These are phyloP conservation scores for Lindgomyces ingoldianus DNA, from an alignment of 495 filamentous ascomycete genomes.

Conservation along the genomic window DNA sequence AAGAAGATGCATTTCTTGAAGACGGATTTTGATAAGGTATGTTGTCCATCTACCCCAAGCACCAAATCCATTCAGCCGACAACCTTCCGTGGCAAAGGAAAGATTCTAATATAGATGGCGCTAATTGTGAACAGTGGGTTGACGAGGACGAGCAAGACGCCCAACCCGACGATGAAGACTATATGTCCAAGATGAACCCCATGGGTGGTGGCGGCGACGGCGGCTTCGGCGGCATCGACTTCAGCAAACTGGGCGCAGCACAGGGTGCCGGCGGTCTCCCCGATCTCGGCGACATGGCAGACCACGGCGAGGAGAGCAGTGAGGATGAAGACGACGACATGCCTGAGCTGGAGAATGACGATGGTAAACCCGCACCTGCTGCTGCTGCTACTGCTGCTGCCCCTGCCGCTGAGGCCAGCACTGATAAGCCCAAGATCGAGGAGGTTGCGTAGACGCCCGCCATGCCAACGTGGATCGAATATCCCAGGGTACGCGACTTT, in stretches of 20 bases:
- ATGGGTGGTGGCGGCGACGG: constrained; percentile 57
- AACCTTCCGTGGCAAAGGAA: background rate
- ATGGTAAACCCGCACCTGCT: constrained; percentile 38
- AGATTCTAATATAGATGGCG: constrained; percentile 8
- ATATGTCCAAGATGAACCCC: constrained; percentile 66
- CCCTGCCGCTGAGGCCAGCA: background rate
- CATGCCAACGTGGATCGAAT: too few relatives aligned
- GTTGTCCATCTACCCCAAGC: constrained; percentile 24
- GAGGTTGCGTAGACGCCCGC: constrained; percentile 31
- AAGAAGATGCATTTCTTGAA: constrained; percentile 95
- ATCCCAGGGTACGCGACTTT: too few relatives aligned
- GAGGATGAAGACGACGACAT: constrained; percentile 56
- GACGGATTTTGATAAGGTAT: constrained; percentile 97
- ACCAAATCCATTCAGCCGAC: background rate
- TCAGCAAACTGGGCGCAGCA: constrained; percentile 79
- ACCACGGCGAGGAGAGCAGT: constrained; percentile 35
- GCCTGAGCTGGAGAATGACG: constrained; percentile 59
- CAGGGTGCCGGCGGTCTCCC: constrained; percentile 48
- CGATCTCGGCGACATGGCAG: constrained; percentile 44
- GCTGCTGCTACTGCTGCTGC: constrained; percentile 3
- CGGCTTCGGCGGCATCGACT: constrained; percentile 75
- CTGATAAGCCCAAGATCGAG: constrained; percentile 35
- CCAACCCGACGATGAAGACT: constrained; percentile 73
- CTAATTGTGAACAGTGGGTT: constrained; percentile 69
- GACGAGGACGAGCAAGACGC: constrained; percentile 99